These are phyloP conservation scores for Salvia splendens DNA, from an alignment of 257 asterid genomes.

Conservation along the genomic window DNA sequence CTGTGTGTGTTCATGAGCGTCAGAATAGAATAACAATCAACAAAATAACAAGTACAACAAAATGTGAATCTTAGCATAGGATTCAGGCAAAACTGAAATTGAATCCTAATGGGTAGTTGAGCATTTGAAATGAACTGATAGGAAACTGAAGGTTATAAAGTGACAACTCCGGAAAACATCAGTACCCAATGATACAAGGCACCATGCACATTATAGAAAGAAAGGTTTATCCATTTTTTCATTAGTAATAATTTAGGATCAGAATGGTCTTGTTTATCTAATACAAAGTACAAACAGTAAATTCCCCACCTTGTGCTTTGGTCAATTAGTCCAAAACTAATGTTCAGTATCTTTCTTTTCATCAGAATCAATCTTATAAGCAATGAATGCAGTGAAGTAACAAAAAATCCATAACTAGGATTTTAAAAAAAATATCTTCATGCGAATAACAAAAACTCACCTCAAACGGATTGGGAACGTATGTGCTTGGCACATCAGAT, in stretches of 20 bases:
- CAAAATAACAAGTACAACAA: not conserved
- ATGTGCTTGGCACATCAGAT: conserved; percentile 41
- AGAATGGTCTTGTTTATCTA: conserved; percentile 9
- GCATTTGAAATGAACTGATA: not conserved
- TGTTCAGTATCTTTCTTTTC: not conserved
- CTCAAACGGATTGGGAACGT: conserved; percentile 52
- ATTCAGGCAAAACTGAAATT: not conserved
- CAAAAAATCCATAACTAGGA: conserved; percentile 16
- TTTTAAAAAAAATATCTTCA: not conserved
- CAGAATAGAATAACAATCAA: conserved; percentile 2
- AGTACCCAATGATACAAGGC: not conserved
- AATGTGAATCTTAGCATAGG: not conserved
- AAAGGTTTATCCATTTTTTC: not conserved
- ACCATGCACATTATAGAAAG: not conserved
- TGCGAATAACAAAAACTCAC: conserved; percentile 39
- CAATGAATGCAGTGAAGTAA: not conserved
- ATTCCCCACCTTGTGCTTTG: not conserved
- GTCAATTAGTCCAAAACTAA: conserved; percentile 13
- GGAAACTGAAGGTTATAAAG: no score
- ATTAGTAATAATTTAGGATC: not conserved
- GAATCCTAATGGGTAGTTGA: conserved; percentile 3
- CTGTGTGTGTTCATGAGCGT: not conserved
- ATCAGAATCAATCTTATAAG: conserved; percentile 1
- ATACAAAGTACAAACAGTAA: conserved; percentile 20
- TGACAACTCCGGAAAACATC: no score